phyloP scores from a whole-genome alignment of 306 rosid genomes.

The Erythrophleum fordii region DNA sequence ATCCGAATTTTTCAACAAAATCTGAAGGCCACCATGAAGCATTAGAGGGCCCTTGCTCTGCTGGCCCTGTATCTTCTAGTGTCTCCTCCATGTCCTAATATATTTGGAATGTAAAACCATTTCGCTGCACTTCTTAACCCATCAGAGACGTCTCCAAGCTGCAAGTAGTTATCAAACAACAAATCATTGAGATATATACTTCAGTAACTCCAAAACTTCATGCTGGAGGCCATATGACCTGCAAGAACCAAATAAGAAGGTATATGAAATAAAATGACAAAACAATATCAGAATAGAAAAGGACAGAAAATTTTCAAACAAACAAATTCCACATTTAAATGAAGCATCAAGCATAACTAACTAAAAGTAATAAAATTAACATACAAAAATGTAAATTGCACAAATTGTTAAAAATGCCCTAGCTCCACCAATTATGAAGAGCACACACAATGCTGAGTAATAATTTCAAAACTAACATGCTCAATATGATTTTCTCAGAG shows the following conservation, averaged over 20 bases:
- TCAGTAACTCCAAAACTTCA: constrained; percentile 58
- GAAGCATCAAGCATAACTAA: constrained; percentile 18
- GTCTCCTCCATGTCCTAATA: constrained; percentile 90
- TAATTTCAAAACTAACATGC: constrained; percentile 30
- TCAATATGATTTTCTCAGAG: constrained; percentile 7
- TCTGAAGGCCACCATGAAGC: constrained; percentile 95
- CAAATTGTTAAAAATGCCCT: constrained; percentile 14
- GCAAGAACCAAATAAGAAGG: constrained; percentile 38
- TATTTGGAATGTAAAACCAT: constrained; percentile 79
- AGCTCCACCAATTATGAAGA: constrained; percentile 29
- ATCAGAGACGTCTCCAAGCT: constrained; percentile 57
- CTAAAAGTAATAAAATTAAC: constrained; percentile 27
- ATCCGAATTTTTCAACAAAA: constrained; percentile 82
- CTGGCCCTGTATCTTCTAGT: constrained; percentile 79
- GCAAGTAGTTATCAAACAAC: constrained; percentile 45
- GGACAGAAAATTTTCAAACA: constrained; percentile 21
- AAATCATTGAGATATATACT: constrained; percentile 44
- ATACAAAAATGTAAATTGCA: constrained; percentile 17
- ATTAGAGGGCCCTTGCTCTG: constrained; percentile 90
- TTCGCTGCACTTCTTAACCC: constrained; percentile 75
- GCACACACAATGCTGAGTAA: constrained; percentile 2
- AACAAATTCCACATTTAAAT: neutral
- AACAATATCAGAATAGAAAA: neutral
- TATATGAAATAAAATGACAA: constrained; percentile 24
- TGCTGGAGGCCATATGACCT: constrained; percentile 82